A percentile compares a stretch with the other conserved stretches of the same genome.
These are phyloP conservation scores for Diatrype stigma DNA, from an alignment of 2,329 filamentous ascomycete species.

Conservation along the genomic window DNA sequence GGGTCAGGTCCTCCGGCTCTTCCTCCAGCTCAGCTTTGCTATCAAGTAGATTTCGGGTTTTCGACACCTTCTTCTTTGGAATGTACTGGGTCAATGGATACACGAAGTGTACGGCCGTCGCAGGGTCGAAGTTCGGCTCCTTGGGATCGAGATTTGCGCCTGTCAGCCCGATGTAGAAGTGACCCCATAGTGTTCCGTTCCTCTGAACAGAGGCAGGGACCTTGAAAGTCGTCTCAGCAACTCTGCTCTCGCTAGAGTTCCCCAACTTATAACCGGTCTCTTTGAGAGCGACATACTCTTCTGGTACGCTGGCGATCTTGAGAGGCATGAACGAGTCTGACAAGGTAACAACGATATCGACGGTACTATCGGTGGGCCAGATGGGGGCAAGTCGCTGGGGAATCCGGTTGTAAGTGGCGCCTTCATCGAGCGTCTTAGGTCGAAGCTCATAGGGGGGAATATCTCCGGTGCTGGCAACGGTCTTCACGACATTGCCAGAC, in stretches of 20 bases:
- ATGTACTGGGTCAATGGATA: conserved; percentile 87
- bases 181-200: conserved; percentile 91
- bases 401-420: conserved; percentile 58
- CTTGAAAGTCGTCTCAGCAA: conserved; percentile 70
- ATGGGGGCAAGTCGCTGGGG: conserved; percentile 77
- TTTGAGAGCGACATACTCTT: conserved; percentile 68
- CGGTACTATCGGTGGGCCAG: conserved; percentile 72
- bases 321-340: conserved; percentile 69
- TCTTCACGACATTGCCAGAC: conserved; percentile 47
- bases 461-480: conserved; percentile 48
- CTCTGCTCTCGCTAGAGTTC: conserved; percentile 73
- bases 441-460: conserved; percentile 64
- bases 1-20: conserved; percentile 46
- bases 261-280: conserved; percentile 78
- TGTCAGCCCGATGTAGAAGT: conserved; percentile 81
- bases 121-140: conserved; percentile 65
- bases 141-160: conserved; percentile 75
- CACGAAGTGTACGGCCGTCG: conserved; percentile 76
- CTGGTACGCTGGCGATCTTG: conserved; percentile 60
- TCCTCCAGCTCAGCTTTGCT: conserved; percentile 44
- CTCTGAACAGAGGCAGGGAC: conserved; percentile 79
- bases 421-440: conserved; percentile 55
- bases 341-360: conserved; percentile 84
- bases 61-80: conserved; percentile 82
- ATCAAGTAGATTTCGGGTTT: conserved; percentile 82